These are phyloP conservation scores for Cytospora piceicola DNA, from an alignment of 2,329 filamentous ascomycete genomes.

Conservation along the genomic window DNA sequence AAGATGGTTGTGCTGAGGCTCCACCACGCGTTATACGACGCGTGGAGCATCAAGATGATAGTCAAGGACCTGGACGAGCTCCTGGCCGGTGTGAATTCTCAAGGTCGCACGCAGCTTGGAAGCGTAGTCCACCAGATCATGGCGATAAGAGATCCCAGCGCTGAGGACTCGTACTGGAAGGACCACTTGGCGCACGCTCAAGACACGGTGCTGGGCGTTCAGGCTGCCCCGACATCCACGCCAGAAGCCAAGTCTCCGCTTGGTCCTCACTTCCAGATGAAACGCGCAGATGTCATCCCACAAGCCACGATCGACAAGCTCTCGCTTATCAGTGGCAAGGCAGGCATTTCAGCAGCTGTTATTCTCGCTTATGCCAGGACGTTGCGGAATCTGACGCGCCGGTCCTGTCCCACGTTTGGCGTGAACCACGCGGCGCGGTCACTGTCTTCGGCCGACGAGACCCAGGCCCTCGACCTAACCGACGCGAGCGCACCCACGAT, in stretches of 20 bases:
- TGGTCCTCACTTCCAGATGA: conserved; percentile 31
- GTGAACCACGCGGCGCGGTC: conserved; percentile 30
- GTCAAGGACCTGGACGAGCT: conserved; percentile 30
- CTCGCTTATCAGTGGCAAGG: background rate
- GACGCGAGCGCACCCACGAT: conserved; percentile 13
- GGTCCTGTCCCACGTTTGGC: conserved; percentile 30
- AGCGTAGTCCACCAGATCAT: background rate
- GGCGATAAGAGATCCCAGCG: background rate
- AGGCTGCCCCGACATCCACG: background rate
- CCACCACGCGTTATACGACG: conserved; percentile 36
- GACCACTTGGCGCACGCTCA: conserved; percentile 7
- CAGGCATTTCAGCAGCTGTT: conserved; percentile 22
- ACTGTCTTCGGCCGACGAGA: conserved; percentile 25
- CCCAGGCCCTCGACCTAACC: conserved; percentile 28
- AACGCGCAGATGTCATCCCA: conserved; percentile 10
- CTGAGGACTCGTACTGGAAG: conserved; percentile 15
- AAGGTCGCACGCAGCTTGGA: background rate
- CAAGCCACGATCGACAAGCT: conserved; percentile 13
- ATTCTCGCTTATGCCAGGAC: conserved; percentile 29
- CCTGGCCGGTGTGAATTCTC: background rate
- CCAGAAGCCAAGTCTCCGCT: conserved; percentile 14
- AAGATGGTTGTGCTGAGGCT: conserved; percentile 34
- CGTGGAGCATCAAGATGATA: conserved; percentile 37
- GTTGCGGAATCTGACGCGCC: conserved; percentile 18
- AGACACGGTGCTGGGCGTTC: background rate